Evolutionary conservation across 495 filamentous ascomycete species (phyloP), one percentile per base, ranked within the genome.

Genomic region (Penicillium crystallinum): DNA sequence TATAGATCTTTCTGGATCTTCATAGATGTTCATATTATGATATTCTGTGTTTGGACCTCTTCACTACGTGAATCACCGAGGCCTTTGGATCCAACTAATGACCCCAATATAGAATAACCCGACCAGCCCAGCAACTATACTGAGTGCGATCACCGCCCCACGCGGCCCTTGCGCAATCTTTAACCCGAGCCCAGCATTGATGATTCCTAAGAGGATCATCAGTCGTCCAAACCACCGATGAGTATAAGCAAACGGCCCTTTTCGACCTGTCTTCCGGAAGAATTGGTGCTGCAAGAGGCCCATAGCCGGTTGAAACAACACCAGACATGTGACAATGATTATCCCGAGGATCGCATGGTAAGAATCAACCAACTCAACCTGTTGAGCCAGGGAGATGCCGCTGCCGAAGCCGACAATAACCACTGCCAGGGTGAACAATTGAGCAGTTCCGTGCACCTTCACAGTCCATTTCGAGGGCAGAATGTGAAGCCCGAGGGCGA

Each of bases 191-290:
- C 87, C 87, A 44, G 80, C 88, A 64, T 90, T 91, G 48, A 90
- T 71, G 30, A 88, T 71, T 2, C 82, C 88, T n/a, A 88, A 57
- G 3, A 75, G 58, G 21, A 91, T 75, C 30, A 88, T 55, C 6
- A 65, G 38, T 1, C 88, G 79, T 4, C 88, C 88, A 52, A 76
- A 80, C 86, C 88, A 90, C 57, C 85, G 81, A 61, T 91, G 88
- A 4, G 67, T 58, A 48, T 82, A 68, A n/a, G 77, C 79, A 63
- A 84, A 71, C 4, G 72, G 6, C 10, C 78, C 78, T 11, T 83
- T 83, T 6, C 52, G 37, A 22, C 73, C 62, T 2, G 68, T 62
- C 52, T 76, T 77, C 11, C 68, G 34, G 56, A 78, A 72, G 34
- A 67, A 59, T 29, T 46, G 30, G 58, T 91, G 88, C 54, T 91